These are phyloP conservation scores for Aspergillus pseudoviridinutans DNA, from an alignment of 2,329 filamentous ascomycete genomes.

Conservation along the genomic window DNA sequence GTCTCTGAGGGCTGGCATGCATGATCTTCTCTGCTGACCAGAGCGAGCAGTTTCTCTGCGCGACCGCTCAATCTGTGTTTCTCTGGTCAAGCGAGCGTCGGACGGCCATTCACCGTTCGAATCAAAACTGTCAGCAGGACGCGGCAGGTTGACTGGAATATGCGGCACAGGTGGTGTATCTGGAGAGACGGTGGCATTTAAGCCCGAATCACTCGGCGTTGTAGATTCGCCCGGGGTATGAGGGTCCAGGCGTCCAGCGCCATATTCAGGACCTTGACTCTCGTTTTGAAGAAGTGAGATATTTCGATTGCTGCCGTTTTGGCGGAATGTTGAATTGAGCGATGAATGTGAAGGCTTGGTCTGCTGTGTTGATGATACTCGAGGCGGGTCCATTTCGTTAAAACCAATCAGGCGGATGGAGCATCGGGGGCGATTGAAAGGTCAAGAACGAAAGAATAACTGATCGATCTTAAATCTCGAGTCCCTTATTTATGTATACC, in stretches of 20 bases:
- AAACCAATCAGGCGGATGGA: conserved; percentile 5
- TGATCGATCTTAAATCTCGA: neutral
- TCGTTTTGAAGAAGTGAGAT: neutral
- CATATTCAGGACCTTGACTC: conserved; percentile 5
- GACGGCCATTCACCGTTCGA: neutral
- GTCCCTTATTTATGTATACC: neutral
- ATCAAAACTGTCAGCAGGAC: neutral
- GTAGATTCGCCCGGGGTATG: conserved; percentile 1
- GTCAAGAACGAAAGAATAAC: neutral
- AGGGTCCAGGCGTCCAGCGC: conserved; percentile 3
- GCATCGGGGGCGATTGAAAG: conserved; percentile 7
- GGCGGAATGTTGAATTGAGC: neutral
- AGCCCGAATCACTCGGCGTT: neutral
- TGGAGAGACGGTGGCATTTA: neutral
- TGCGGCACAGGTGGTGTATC: conserved; percentile 5
- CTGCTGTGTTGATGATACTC: neutral
- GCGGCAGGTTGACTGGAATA: conserved; percentile 2
- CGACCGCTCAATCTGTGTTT: conserved; percentile 6
- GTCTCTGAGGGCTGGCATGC: conserved; percentile 49
- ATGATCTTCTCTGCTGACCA: conserved; percentile 11
- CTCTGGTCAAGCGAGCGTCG: neutral
- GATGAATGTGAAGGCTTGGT: neutral
- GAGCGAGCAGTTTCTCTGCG: conserved; percentile 5
- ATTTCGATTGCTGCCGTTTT: neutral
- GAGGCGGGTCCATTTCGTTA: neutral